Percentiles rank a stretch among this genome's conserved stretches.
Evolutionary conservation across 2,329 filamentous ascomycete genomes (phyloP).

Genomic region (Periconia sp.): DNA sequence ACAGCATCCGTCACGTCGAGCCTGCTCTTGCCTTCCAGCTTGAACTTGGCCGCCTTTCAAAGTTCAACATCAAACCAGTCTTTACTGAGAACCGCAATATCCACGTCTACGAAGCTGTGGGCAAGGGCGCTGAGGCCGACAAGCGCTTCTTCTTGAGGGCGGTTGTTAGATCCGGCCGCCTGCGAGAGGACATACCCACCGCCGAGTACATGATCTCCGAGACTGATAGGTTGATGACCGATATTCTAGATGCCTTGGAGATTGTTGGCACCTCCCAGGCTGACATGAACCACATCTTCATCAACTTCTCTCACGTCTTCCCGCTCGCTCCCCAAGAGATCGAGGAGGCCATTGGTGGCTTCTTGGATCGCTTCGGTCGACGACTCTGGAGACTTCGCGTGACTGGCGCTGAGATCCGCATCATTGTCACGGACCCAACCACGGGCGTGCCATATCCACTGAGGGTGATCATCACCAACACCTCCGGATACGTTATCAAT

Average conservation of each 20-base stretch:
- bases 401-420: slow-evolving; percentile 95
- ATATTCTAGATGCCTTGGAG: slow-evolving; percentile 96
- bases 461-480: slow-evolving; percentile 96
- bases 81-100: slow-evolving; percentile 99
- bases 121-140: slow-evolving; percentile 93
- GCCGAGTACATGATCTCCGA: slow-evolving; percentile 98
- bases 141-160: slow-evolving; percentile 99
- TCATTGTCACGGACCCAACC: slow-evolving; percentile 89
- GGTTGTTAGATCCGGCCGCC: slow-evolving; percentile 89
- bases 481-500: slow-evolving; percentile 95
- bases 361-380: slow-evolving; percentile 94
- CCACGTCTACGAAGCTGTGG: slow-evolving; percentile 95
- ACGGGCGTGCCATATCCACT: slow-evolving; percentile 89
- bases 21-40: slow-evolving; percentile 98
- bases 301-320: slow-evolving; percentile 99
- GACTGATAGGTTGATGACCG: slow-evolving; percentile 94
- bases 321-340: slow-evolving; percentile 88
- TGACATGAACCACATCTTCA: slow-evolving; percentile 99
- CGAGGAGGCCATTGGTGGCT: slow-evolving; percentile 89
- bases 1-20: slow-evolving; percentile 96
- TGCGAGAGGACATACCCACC: slow-evolving; percentile 97
- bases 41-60: slow-evolving; percentile 89
- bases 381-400: slow-evolving; percentile 96
- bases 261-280: slow-evolving; percentile 99
- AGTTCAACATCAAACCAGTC: slow-evolving; percentile 97